These are phyloP conservation scores for Salvia hispanica DNA, from an alignment of 257 asterid genomes.

Conservation along the genomic window DNA sequence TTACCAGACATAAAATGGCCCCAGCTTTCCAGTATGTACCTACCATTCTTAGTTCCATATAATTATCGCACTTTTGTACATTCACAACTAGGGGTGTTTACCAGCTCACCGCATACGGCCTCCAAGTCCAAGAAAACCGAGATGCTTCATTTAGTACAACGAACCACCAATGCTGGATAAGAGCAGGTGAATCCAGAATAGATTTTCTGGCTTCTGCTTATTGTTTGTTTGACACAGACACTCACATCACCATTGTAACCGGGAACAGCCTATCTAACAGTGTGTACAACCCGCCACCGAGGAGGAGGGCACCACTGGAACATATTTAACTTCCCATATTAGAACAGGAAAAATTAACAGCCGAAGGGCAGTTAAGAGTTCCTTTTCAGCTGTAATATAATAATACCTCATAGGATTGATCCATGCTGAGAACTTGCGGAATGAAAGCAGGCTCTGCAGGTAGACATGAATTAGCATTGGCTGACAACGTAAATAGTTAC, in stretches of 20 bases:
- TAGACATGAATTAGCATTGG: slow-evolving; percentile 26
- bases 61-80: slow-evolving; percentile 1
- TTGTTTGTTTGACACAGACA: neutral
- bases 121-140: neutral
- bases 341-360: neutral
- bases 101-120: no score
- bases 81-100: no score
- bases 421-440: slow-evolving; percentile 98
- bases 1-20: neutral
- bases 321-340: slow-evolving; percentile 16
- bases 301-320: slow-evolving; percentile 82
- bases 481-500: neutral
- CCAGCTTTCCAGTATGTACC: neutral
- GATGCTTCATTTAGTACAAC: neutral
- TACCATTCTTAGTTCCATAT: neutral
- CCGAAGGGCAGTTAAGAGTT: no score
- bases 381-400: neutral
- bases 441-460: slow-evolving; percentile 88
- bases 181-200: slow-evolving; percentile 13
- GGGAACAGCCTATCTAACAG: slow-evolving; percentile 80
- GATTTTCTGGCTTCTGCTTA: slow-evolving; percentile 11
- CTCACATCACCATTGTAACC: slow-evolving; percentile 74
- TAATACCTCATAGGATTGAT: slow-evolving; percentile 73
- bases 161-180: slow-evolving; percentile 1
- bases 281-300: slow-evolving; percentile 88